phyloP scores from a whole-genome alignment of 345 rosid species.

The Lumnitzera racemosa region DNA sequence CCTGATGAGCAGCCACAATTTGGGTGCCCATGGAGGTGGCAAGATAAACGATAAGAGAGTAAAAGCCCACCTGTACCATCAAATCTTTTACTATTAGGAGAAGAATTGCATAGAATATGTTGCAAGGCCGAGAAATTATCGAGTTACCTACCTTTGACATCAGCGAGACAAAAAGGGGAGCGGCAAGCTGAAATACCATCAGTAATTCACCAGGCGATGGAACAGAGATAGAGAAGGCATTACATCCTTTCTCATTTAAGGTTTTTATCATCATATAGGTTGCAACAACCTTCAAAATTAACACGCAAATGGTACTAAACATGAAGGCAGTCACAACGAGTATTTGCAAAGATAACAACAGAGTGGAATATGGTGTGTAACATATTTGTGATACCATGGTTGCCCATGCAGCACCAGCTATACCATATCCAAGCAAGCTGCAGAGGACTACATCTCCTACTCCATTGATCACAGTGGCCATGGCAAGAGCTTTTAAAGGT shows the following conservation, averaged over 20 bases:
- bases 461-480: conserved; percentile 29
- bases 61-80: conserved; percentile 31
- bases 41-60: conserved; percentile 27
- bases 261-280: conserved; percentile 38
- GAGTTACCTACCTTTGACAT: conserved; percentile 26
- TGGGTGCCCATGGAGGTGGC: conserved; percentile 41
- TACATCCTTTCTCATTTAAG: conserved; percentile 30
- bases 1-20: conserved; percentile 49
- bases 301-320: not conserved
- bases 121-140: not conserved
- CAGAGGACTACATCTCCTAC: conserved; percentile 36
- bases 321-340: no score
- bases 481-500: conserved; percentile 39
- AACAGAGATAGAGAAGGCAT: conserved; percentile 21
- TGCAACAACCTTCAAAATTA: conserved; percentile 26
- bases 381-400: conserved; percentile 41
- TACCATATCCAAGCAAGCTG: conserved; percentile 26
- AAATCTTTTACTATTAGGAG: not conserved
- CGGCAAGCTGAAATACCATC: conserved; percentile 24
- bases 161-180: conserved; percentile 32
- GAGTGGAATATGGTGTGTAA: not conserved
- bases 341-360: conserved; percentile 1
- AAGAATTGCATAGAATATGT: not conserved
- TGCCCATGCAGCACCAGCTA: conserved; percentile 43
- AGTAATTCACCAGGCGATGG: conserved; percentile 24